phyloP scores from a whole-genome alignment of 371 early-diverging fungal species.

The Choanephora cucurbitarum region DNA sequence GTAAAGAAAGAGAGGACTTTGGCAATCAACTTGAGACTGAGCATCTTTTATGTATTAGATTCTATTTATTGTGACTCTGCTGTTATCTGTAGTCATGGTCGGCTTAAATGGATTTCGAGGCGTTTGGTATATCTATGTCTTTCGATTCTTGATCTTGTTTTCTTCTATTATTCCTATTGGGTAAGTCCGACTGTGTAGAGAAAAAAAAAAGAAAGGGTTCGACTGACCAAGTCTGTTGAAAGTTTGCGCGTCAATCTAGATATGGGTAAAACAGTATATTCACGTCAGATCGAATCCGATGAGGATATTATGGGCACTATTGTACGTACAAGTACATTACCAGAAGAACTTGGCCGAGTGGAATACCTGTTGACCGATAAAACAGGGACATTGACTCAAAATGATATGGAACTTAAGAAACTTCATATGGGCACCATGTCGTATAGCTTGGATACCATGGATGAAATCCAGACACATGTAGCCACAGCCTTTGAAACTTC shows the following conservation, averaged over 20 bases:
- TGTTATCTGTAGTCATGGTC: constrained; percentile 86
- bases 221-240: too few species aligned
- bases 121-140: constrained; percentile 87
- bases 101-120: constrained; percentile 89
- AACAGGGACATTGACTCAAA: constrained; percentile 99
- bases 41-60: constrained; percentile 53
- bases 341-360: constrained; percentile 99
- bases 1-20: too few species aligned
- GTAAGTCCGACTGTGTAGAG: constrained; percentile 18
- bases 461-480: constrained; percentile 76
- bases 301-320: constrained; percentile 83
- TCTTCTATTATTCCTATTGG: constrained; percentile 98
- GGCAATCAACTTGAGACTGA: too few species aligned
- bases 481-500: constrained; percentile 53
- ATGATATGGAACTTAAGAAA: constrained; percentile 98
- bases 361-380: constrained; percentile 98
- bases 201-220: background rate
- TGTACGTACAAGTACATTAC: constrained; percentile 94
- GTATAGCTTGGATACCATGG: constrained; percentile 89
- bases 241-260: constrained; percentile 96
- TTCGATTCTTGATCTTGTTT: constrained; percentile 97
- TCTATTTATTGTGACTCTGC: constrained; percentile 82
- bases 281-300: constrained; percentile 83
- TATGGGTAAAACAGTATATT: constrained; percentile 95
- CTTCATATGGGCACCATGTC: constrained; percentile 97